These are phyloP conservation scores for Aotearoamyces nothofagi DNA, from an alignment of 2,329 filamentous ascomycete genomes.

Conservation along the genomic window DNA sequence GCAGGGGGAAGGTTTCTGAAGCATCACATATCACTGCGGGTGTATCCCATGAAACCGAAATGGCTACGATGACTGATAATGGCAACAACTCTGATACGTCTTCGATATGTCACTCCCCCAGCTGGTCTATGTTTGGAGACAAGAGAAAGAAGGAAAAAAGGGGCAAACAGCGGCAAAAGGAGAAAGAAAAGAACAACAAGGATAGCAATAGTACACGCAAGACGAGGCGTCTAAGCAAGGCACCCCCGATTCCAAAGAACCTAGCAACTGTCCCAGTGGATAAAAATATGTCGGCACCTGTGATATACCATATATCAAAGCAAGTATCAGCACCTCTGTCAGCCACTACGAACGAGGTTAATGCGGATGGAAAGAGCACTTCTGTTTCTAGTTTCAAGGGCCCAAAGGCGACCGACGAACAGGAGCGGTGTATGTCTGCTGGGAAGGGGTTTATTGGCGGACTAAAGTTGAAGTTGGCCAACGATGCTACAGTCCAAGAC, in stretches of 20 bases:
- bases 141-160: slow-evolving; percentile 28
- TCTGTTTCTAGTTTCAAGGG: slow-evolving; percentile 11
- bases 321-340: not conserved
- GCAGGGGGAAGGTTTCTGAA: no score
- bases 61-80: no score
- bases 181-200: slow-evolving; percentile 24
- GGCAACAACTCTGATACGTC: slow-evolving; percentile 14
- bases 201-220: slow-evolving; percentile 24
- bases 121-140: slow-evolving; percentile 41
- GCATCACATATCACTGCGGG: no score
- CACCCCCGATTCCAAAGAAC: no score
- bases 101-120: slow-evolving; percentile 43
- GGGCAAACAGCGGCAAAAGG: slow-evolving; percentile 23
- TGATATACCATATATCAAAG: slow-evolving; percentile 1
- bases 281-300: slow-evolving; percentile 7
- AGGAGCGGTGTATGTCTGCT: slow-evolving; percentile 3
- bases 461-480: slow-evolving; percentile 14
- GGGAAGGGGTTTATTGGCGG: slow-evolving; percentile 16
- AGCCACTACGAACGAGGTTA: not conserved
- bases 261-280: no score
- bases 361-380: slow-evolving; percentile 10
- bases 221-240: slow-evolving; percentile 19
- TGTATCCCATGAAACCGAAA: no score
- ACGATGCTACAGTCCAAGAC: slow-evolving; percentile 10
- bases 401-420: slow-evolving; percentile 7